phyloP scores from a whole-genome alignment of 257 asterid genomes.

The Nicotiana sylvestris region DNA sequence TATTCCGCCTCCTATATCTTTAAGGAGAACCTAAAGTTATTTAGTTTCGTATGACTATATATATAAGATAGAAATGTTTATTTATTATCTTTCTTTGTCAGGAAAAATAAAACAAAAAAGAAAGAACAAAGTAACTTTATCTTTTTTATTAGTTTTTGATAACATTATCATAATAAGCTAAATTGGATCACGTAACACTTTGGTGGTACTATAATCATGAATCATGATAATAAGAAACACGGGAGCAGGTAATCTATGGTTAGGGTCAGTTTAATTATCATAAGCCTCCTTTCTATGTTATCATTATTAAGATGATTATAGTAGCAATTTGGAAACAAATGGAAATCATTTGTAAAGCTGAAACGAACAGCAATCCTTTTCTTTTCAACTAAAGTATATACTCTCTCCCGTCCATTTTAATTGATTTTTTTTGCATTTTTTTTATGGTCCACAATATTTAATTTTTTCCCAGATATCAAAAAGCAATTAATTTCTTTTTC shows the following conservation, averaged over 20 bases:
- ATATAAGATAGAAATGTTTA: not conserved
- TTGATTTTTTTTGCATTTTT: no score
- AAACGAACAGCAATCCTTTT: not conserved
- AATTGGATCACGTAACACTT: not conserved
- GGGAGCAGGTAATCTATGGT: not conserved
- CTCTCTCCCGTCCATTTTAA: no score
- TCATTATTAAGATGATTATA: not conserved
- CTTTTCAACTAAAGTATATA: no score
- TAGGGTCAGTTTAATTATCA: not conserved
- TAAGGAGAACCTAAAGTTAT: not conserved
- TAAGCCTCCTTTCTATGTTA: not conserved
- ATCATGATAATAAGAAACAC: not conserved
- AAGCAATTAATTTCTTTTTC: no score
- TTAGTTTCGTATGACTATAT: not conserved
- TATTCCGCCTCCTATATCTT: not conserved
- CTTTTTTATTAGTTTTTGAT: not conserved
- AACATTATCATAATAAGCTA: not conserved
- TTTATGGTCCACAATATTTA: no score
- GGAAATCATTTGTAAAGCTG: not conserved
- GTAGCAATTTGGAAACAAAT: not conserved
- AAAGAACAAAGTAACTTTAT: not conserved
- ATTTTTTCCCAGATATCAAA: no score
- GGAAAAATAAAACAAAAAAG: not conserved
- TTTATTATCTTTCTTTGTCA: not conserved
- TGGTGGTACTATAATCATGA: conserved; percentile 1